Percentiles rank a stretch among this genome's conserved stretches.
Conservation (phyloP, 2,329 filamentous ascomycete genomes). For the Nectriaceae sp. region DNA sequence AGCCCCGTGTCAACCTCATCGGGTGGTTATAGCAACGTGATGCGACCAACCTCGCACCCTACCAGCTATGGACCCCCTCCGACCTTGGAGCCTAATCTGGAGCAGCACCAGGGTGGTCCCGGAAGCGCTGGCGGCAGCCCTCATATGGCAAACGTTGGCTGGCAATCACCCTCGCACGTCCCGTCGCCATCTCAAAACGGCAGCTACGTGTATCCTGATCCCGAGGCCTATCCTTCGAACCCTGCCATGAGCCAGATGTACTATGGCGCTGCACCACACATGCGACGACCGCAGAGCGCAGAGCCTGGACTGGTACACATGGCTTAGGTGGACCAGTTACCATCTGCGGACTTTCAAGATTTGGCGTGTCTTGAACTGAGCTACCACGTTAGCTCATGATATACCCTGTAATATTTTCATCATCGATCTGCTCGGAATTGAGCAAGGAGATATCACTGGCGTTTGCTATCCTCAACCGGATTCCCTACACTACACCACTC, state of each 20-base stretch:
- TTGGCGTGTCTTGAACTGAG: conserved; percentile 5
- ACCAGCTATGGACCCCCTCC: conserved; percentile 79
- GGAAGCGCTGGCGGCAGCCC: conserved; percentile 81
- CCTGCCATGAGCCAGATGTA: conserved; percentile 69
- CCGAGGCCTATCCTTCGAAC: conserved; percentile 68
- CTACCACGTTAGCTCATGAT: too few relatives aligned
- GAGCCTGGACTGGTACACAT: conserved; percentile 58
- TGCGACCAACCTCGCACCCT: conserved; percentile 83
- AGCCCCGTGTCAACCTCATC: conserved; percentile 71
- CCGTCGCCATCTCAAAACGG: conserved; percentile 69
- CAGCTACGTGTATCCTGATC: conserved; percentile 79
- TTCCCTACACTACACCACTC: conserved; percentile 11
- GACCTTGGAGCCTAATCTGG: conserved; percentile 82
- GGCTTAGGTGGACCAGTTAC: conserved; percentile 33
- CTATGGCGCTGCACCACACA: conserved; percentile 64
- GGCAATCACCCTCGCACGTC: conserved; percentile 82
- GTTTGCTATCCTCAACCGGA: conserved; percentile 23
- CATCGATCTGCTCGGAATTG: conserved; percentile 12
- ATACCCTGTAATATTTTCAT: too few relatives aligned
- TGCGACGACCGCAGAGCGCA: conserved; percentile 74
- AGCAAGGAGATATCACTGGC: conserved; percentile 16
- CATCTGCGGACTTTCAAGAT: conserved; percentile 12
- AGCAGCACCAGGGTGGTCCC: conserved; percentile 68
- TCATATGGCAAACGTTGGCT: conserved; percentile 78
- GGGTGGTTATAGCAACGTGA: conserved; percentile 52